Evolutionary conservation across 306 rosid genomes (phyloP).

Genomic region (Trifolium fragiferum): DNA sequence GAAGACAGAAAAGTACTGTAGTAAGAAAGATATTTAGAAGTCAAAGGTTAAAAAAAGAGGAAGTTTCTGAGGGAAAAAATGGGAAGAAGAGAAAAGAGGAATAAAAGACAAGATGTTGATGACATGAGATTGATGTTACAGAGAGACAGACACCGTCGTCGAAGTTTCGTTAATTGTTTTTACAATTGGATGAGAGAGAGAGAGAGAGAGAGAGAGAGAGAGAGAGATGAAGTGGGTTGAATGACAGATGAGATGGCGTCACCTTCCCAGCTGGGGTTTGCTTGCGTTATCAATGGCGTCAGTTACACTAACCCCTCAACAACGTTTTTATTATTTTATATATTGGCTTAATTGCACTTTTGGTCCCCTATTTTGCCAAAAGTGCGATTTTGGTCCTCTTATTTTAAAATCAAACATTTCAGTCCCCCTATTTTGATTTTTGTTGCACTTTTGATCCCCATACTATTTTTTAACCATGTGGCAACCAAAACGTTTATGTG

Average conservation of each 20-base stretch:
- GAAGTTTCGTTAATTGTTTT: slow-evolving; percentile 67
- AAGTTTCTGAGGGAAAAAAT: slow-evolving; percentile 36
- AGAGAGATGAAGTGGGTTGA: slow-evolving; percentile 63
- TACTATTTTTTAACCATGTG: too few species aligned
- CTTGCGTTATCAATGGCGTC: slow-evolving; percentile 49
- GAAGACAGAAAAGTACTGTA: background rate
- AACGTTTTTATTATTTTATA: too few species aligned
- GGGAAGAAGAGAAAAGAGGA: background rate
- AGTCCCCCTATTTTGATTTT: too few species aligned
- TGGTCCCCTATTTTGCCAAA: too few species aligned
- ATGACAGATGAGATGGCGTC: slow-evolving; percentile 68
- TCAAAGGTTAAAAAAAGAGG: slow-evolving; percentile 39
- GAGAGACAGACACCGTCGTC: background rate
- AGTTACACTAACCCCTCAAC: background rate
- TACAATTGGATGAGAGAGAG: slow-evolving; percentile 41
- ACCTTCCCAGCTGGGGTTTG: slow-evolving; percentile 57
- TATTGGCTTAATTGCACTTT: too few species aligned
- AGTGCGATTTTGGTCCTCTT: too few species aligned
- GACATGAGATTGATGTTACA: background rate
- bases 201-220: background rate
- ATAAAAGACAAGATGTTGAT: background rate
- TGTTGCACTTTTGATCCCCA: too few species aligned
- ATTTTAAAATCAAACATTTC: too few species aligned
- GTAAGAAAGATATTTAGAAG: slow-evolving; percentile 2
- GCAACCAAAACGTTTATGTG: too few species aligned